Base-by-base conservation (phyloP, 1,284 basidiomycete species). In the Cystobasidium slooffiae region DNA sequence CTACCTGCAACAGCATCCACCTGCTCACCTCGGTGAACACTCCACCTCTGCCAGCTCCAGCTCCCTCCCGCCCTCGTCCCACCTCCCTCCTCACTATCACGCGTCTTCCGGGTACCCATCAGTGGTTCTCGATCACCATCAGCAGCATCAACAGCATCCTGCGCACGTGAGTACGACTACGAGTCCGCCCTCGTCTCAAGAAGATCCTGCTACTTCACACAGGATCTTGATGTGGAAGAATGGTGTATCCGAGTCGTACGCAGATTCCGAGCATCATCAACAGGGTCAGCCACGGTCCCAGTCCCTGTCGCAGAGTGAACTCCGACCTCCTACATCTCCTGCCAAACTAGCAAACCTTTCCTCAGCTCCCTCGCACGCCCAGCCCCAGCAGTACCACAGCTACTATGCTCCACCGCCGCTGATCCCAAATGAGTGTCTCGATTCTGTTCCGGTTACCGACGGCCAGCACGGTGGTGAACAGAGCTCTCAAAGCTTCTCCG, bases 41-140 rank as follows among this genome's bases (percentile, higher is more conserved):
- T n/a, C n/a, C n/a, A n/a, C n/a, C n/a, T n/a, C n/a, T n/a, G n/a
- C n/a, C n/a, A n/a, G n/a, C n/a, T n/a, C n/a, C n/a, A n/a, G n/a
- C n/a, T n/a, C n/a, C n/a, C 58, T 39, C 20, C 58, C 49, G 1
- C 47, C 44, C 6, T 43, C 64, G 41, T 41, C 47, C 9, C 52
- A 66, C 49, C 64, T 66, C 12, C 64, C 64, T 8, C 12, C 64
- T 6, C 64, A 66, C 1, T 51, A 41, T n/a, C 31, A 43, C n/a
- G 41, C 49, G 16, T 37, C 64, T 10, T 24, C 52, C 1, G 31
- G 5, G 5, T 31, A 31, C 5, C 31, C 31, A 31, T 5, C 5
- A 31, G 31, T 31, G 31, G 5, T 31, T 31, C 31, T 31, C 10
- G 14, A 8, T 5, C 31, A 18, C 47, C 24, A 51, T 0, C 22